phyloP scores from a whole-genome alignment of 495 filamentous ascomycete genomes.

The Xylaria telfairii region DNA sequence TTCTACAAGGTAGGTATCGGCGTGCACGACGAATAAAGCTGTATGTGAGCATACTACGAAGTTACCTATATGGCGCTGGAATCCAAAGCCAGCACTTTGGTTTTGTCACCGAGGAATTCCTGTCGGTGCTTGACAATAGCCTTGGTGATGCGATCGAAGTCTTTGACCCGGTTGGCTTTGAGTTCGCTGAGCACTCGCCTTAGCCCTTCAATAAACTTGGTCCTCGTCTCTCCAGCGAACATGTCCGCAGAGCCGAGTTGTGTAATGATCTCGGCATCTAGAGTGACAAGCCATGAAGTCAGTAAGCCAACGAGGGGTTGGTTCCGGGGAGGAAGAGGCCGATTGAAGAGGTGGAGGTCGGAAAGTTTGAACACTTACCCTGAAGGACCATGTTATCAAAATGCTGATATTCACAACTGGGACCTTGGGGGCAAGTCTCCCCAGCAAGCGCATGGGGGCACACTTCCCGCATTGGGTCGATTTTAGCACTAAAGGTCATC shows the following conservation, averaged over 20 bases:
- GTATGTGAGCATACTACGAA: conserved; percentile 41
- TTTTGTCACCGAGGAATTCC: conserved; percentile 57
- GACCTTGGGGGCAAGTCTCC: conserved; percentile 76
- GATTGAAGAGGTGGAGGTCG: neutral
- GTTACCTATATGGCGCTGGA: conserved; percentile 36
- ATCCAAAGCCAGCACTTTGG: conserved; percentile 55
- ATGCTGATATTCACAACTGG: conserved; percentile 77
- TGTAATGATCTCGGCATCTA: conserved; percentile 87
- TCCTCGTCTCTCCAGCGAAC: conserved; percentile 70
- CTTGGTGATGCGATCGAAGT: conserved; percentile 79
- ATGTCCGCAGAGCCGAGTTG: conserved; percentile 80
- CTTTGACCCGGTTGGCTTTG: conserved; percentile 73
- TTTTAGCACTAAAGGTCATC: conserved; percentile 88
- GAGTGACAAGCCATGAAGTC: conserved; percentile 63
- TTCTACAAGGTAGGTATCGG: conserved; percentile 32
- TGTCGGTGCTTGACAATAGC: conserved; percentile 83
- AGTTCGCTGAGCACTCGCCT: conserved; percentile 77
- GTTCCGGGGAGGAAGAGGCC: neutral
- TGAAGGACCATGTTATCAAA: conserved; percentile 74
- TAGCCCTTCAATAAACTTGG: conserved; percentile 76
- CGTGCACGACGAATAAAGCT: conserved; percentile 25
- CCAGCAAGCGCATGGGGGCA: conserved; percentile 77
- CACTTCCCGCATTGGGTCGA: conserved; percentile 73
- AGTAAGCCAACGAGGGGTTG: conserved; percentile 58
- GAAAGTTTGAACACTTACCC: conserved; percentile 68